Conservation (phyloP, 106 monocot species). For the Gastrodia elata region DNA sequence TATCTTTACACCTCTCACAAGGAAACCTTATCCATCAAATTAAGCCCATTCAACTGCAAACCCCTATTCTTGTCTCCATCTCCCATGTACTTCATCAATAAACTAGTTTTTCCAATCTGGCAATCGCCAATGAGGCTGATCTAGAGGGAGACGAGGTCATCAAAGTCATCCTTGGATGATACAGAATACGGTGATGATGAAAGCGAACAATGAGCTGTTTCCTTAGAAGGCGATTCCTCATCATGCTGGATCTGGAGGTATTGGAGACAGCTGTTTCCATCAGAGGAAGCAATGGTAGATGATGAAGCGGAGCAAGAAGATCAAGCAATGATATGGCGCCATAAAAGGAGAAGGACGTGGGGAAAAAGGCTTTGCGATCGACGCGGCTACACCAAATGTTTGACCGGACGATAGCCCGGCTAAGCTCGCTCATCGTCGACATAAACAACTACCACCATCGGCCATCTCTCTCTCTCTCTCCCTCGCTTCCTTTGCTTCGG, state of each 20-base stretch:
- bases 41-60: slow-evolving; percentile 57
- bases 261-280: background rate
- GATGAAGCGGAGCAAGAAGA: background rate
- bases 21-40: slow-evolving; percentile 64
- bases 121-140: slow-evolving; percentile 76
- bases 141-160: slow-evolving; percentile 54
- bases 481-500: too few relatives aligned
- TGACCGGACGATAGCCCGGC: slow-evolving; percentile 4
- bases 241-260: slow-evolving; percentile 11
- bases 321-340: slow-evolving; percentile 16
- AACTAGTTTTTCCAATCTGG: slow-evolving; percentile 75
- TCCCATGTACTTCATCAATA: slow-evolving; percentile 83
- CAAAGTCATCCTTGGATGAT: slow-evolving; percentile 16
- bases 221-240: slow-evolving; percentile 1
- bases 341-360: slow-evolving; percentile 15
- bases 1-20: slow-evolving; percentile 47
- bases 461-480: background rate
- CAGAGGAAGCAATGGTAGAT: background rate
- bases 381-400: slow-evolving; percentile 14
- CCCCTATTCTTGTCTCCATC: slow-evolving; percentile 47
- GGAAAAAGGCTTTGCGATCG: slow-evolving; percentile 12
- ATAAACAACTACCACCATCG: background rate
- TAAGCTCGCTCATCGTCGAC: slow-evolving; percentile 12
- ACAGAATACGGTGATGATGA: background rate
- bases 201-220: background rate